Base-by-base conservation (phyloP, 768 basidiomycete genomes). In the Plicaturopsis crispa region DNA sequence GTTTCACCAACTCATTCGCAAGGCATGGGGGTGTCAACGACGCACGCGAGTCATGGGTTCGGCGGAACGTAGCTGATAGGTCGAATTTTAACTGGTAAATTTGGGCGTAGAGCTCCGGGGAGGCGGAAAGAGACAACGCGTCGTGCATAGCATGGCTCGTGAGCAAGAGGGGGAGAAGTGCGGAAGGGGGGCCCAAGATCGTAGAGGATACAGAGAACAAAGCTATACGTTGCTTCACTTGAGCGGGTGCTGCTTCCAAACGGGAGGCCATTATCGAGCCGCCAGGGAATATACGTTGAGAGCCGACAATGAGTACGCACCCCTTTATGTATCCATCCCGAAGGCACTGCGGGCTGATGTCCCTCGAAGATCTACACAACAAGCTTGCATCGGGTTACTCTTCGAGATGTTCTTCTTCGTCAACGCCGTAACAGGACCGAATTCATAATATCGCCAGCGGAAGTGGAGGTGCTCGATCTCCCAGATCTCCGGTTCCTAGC, bases 151-250 rank as follows among this genome's bases (percentile, higher is more conserved):
- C 49, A 1, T 68, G 67, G 42, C 59, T 70, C 14, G 72, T 69
- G 41, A 69, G 53, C 35, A 72, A 50, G 24, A 84, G 61, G 6
- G 55, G 49, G 22, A 65, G 50, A 41, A 84, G 53, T 32, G 61
- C 51, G 26, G 45, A 53, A 10, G 70, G 74, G 8, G 72, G 51
- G 0, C 59, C 61, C 12, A 60, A 55, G 16, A 57, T 47, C 3
- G 64, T 62, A 2, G 57, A 52, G 10, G 69, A 59, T 22, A 63
- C 65, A 21, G 63, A 57, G 31, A 72, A 60, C 43, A 69, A 61
- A 10, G 75, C 75, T 23, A 83, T 67, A 44, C 72, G 59, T 31
- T 70, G 70, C 13, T 83, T 66, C 44, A 84, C 54, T 48, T 82
- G 78, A 47, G 57, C 56, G 16, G 80, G 78, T 24, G 80, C 50